These are phyloP conservation scores for Sphagnum fallax DNA, from an alignment of 228 moss, liverwort and hornwort genomes.

Conservation along the genomic window DNA sequence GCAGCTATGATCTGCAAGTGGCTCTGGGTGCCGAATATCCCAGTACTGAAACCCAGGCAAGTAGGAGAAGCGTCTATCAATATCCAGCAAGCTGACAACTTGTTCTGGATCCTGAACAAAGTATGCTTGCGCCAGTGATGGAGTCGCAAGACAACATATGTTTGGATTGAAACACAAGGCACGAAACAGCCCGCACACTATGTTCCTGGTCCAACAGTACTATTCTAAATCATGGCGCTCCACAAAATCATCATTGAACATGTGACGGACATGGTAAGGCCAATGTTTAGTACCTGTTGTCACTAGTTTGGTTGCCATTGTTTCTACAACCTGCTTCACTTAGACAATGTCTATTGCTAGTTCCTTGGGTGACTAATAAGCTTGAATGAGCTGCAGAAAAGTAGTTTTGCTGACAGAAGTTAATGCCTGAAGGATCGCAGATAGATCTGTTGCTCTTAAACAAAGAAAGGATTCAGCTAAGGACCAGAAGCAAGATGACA, in stretches of 20 bases:
- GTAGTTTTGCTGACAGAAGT: too few relatives aligned
- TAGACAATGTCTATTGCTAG: too few relatives aligned
- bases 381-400: too few relatives aligned
- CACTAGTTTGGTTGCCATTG: too few relatives aligned
- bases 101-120: slow-evolving; percentile 25
- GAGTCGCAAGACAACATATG: slow-evolving; percentile 61
- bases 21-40: slow-evolving; percentile 48
- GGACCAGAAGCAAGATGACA: too few relatives aligned
- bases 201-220: slow-evolving; percentile 56
- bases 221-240: slow-evolving; percentile 76
- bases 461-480: too few relatives aligned
- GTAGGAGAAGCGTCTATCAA: slow-evolving; percentile 61
- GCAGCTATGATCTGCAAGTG: slow-evolving; percentile 2
- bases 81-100: slow-evolving; percentile 51
- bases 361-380: too few relatives aligned
- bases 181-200: slow-evolving; percentile 25
- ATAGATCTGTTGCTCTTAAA: too few relatives aligned
- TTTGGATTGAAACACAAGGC: slow-evolving; percentile 28
- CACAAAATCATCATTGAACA: slow-evolving; percentile 57
- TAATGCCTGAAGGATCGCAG: too few relatives aligned
- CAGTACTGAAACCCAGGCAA: slow-evolving; percentile 58
- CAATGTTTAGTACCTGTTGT: too few relatives aligned
- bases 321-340: too few relatives aligned
- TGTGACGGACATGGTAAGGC: slow-evolving; percentile 13
- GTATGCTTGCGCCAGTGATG: slow-evolving; percentile 60